Base-by-base conservation (phyloP, 2,329 filamentous ascomycete species). In the Cladorrhinum sp. region DNA sequence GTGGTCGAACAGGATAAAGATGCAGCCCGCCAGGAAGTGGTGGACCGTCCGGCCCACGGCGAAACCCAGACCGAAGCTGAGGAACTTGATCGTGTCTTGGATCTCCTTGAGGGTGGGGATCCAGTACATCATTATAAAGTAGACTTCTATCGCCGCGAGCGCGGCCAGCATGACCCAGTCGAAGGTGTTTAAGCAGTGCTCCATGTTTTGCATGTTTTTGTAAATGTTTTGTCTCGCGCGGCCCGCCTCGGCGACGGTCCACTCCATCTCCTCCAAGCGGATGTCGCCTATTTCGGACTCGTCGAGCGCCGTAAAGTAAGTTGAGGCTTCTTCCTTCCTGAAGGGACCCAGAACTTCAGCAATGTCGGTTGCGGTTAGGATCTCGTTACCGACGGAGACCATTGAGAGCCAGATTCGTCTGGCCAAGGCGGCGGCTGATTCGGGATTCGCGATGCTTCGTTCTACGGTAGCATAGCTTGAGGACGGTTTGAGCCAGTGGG, bases 1-100 rank as follows among this genome's bases (percentile, higher is more conserved):
- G 71, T 90, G 87, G 75, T 90, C 90, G 71, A 90, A 85, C 65
- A 90, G 89, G 57, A 90, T 86, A 71, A 90, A 90, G 64, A 90
- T 81, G 66, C 85, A 78, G 1, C 86, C 89, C 66, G 88, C 85
- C 8, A 90, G 74, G 67, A 90, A 88, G 65, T 90, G 87, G 68
- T 89, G 85, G 0, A 87, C 86, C 0, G 87, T 90, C 2, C 84
- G 82, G n/a, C 85, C 85, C 72, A 90, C 88, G n/a, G 90, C 79
- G 85, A 88, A 90, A 1, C 85, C 88, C 1, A 90, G 75, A 6
- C 86, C 88, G 20, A 71, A 64, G 16, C 66, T 65, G 16, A 72
- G 64, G 27, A 66, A 65, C 13, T 67, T 64, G 4, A 69, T 55
- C 13, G 68, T 68, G 10, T 65, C 62, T 49, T 71, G 69, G 20